Base-by-base conservation (phyloP, 495 filamentous ascomycete genomes). In the Clavariopsis aquatica region DNA sequence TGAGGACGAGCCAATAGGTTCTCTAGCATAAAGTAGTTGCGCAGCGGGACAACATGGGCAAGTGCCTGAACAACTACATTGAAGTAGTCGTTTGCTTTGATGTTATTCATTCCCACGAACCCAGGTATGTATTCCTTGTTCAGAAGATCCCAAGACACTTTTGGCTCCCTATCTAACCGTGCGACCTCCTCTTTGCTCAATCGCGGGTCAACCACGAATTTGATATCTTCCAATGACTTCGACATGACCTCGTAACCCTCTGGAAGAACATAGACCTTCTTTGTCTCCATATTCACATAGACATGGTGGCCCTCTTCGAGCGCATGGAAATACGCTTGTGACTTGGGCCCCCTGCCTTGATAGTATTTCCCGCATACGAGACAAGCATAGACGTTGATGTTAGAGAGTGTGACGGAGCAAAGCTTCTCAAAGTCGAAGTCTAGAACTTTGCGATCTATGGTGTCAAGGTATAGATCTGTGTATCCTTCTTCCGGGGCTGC, bases 91-190 rank as follows among this genome's bases (percentile, higher is more conserved):
- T 99, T 99, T 52, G 91, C 91, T 75, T 99, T 99, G 80, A 99
- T 98, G 75, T 99, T 97, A 80, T 99, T 98, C 88, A 99, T 92
- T 63, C 94, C 94, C 65, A 99, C 92, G 73, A 96, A 99, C 3
- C 94, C 87, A 80, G 73, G 94, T 65, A 87, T 86, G 75, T 98
- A 99, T 74, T 88, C 86, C 71, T 87, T 88, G 36, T 89, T 90
- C 19, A 78, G 78, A 20, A 98, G 80, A 68, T 96, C 92, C 84
- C 85, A 92, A 24, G 87, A 85, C 29, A 82, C 82, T 71, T 85
- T 85, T 36, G 85, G 84, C 72, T 90, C 87, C 71, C 83, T 89
- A 77, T 98, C 94, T 12, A 98, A 75, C 71, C 85, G 86, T 67
- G 80, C 77, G 7, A 97, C 92, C 67, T 96, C 88, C 28, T 84